Percentiles rank a stretch among this genome's conserved stretches.
phyloP scores from a whole-genome alignment of 129 eudicot species.

The Heracleum sosnowskyi region DNA sequence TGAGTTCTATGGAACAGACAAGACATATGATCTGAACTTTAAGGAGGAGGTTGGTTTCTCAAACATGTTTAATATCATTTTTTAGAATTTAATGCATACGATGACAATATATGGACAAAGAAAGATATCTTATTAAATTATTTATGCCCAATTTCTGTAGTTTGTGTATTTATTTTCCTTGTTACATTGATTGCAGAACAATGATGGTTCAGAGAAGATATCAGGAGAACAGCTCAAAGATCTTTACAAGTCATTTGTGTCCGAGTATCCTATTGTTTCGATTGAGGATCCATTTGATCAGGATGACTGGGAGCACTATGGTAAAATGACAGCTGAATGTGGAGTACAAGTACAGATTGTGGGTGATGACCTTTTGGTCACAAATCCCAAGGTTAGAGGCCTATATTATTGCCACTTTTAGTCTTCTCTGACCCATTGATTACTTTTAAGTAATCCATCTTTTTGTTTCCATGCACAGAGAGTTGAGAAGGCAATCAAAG shows the following conservation, averaged over 20 bases:
- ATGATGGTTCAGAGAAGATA: slow-evolving; percentile 71
- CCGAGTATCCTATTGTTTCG: slow-evolving; percentile 90
- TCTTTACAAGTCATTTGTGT: slow-evolving; percentile 75
- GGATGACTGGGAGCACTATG: slow-evolving; percentile 95
- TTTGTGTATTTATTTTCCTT: neutral
- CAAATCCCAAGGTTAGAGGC: slow-evolving; percentile 80
- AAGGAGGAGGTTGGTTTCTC: slow-evolving; percentile 74
- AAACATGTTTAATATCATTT: neutral
- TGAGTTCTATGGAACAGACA: slow-evolving; percentile 81
- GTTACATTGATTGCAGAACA: slow-evolving; percentile 43
- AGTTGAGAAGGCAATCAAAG: slow-evolving; percentile 84
- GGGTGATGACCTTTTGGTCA: slow-evolving; percentile 96
- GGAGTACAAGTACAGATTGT: slow-evolving; percentile 94
- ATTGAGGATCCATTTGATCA: slow-evolving; percentile 99
- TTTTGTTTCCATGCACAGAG: slow-evolving; percentile 42
- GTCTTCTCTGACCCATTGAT: neutral
- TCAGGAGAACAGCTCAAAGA: slow-evolving; percentile 91
- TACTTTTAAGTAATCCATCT: neutral
- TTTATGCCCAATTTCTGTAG: neutral
- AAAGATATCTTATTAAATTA: neutral
- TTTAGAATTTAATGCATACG: neutral
- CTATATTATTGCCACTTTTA: neutral
- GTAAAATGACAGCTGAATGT: slow-evolving; percentile 62
- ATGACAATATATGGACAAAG: neutral
- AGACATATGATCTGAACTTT: slow-evolving; percentile 89